phyloP scores from a whole-genome alignment of 768 basidiomycete genomes.

The Tricholoma hemisulphureum region DNA sequence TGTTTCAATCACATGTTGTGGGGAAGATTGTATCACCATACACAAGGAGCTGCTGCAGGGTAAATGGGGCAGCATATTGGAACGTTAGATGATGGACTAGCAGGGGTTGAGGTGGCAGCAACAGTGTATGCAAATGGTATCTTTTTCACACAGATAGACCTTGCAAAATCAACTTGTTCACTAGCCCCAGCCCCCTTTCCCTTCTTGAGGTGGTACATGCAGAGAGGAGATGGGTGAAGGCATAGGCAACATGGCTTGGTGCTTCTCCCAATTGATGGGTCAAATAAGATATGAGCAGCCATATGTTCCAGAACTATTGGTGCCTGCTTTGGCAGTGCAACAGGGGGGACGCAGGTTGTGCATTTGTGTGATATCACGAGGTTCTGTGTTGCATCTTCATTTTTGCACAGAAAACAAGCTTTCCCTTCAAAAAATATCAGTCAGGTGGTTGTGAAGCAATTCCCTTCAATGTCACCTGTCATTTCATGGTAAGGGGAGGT shows the following conservation, averaged over 20 bases:
- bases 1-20: neutral
- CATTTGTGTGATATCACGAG: neutral
- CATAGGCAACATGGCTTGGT: slow-evolving; percentile 27
- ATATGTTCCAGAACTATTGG: slow-evolving; percentile 26
- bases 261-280: slow-evolving; percentile 9
- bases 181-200: slow-evolving; percentile 16
- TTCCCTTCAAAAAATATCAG: neutral
- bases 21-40: slow-evolving; percentile 12
- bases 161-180: slow-evolving; percentile 12
- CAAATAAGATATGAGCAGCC: slow-evolving; percentile 27
- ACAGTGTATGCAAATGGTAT: slow-evolving; percentile 16
- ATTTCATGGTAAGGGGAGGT: neutral
- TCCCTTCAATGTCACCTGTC: neutral
- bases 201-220: slow-evolving; percentile 21
- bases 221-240: slow-evolving; percentile 17
- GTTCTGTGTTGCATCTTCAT: too few relatives aligned
- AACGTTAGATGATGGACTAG: slow-evolving; percentile 25
- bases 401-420: too few relatives aligned
- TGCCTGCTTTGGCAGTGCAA: slow-evolving; percentile 13
- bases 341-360: slow-evolving; percentile 6
- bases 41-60: slow-evolving; percentile 9
- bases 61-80: slow-evolving; percentile 22
- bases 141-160: slow-evolving; percentile 15
- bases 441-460: neutral
- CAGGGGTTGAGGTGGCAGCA: slow-evolving; percentile 12